Conservation (phyloP, 2,329 filamentous ascomycete species). For the Talaromyces verruculosus region DNA sequence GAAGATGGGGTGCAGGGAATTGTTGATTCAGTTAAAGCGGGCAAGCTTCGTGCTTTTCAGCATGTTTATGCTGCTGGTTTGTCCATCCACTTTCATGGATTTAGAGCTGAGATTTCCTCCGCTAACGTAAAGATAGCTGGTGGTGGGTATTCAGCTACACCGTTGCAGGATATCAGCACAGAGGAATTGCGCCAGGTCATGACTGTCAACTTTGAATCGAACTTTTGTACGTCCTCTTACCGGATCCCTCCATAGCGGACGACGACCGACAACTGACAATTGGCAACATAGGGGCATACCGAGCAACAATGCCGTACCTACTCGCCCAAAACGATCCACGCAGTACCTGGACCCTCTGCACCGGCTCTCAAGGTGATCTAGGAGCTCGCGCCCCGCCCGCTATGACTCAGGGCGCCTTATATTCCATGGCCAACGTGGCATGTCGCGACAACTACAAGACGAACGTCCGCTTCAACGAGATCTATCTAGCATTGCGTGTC, state of each 20-base stretch:
- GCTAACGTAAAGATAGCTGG: neutral
- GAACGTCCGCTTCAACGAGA: slow-evolving; percentile 17
- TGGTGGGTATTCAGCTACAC: slow-evolving; percentile 4
- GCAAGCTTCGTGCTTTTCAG: slow-evolving; percentile 18
- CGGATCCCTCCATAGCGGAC: too few relatives aligned
- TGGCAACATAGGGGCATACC: slow-evolving; percentile 14
- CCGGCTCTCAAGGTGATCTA: slow-evolving; percentile 17
- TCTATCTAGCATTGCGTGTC: slow-evolving; percentile 11
- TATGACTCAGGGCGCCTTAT: slow-evolving; percentile 13
- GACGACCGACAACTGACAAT: too few relatives aligned
- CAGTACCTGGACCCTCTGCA: slow-evolving; percentile 17
- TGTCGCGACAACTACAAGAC: slow-evolving; percentile 18
- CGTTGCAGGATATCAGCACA: slow-evolving; percentile 8
- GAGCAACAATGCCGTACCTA: slow-evolving; percentile 14
- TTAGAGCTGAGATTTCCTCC: neutral
- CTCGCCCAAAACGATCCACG: slow-evolving; percentile 2
- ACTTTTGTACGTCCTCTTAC: slow-evolving; percentile 14
- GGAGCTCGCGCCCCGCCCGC: slow-evolving; percentile 13
- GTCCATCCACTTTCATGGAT: neutral
- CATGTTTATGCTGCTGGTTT: slow-evolving; percentile 18
- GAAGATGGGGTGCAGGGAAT: slow-evolving; percentile 12
- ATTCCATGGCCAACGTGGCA: slow-evolving; percentile 16
- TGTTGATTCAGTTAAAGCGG: slow-evolving; percentile 5
- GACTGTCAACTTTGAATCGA: slow-evolving; percentile 18
- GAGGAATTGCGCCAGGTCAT: slow-evolving; percentile 13